A percentile compares a stretch with the other conserved stretches of the same genome.
phyloP scores from a whole-genome alignment of 2,329 filamentous ascomycete genomes.

The Thielaviopsis euricoi region DNA sequence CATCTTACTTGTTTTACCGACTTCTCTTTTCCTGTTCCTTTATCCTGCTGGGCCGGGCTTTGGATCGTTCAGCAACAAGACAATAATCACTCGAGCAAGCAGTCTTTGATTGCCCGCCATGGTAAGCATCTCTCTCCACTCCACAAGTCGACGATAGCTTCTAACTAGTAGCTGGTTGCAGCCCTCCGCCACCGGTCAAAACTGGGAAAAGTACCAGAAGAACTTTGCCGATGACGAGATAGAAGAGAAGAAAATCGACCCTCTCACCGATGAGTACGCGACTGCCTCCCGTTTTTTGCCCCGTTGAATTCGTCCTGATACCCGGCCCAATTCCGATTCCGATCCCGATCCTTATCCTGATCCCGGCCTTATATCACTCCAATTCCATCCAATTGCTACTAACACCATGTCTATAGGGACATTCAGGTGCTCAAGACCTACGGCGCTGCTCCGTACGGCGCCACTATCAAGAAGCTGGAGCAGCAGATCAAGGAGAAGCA shows the following conservation, averaged over 20 bases:
- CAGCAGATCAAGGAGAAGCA: constrained; percentile 99
- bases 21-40: not conserved
- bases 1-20: not conserved
- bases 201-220: constrained; percentile 99
- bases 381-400: constrained; percentile 6
- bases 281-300: constrained; percentile 1
- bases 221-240: constrained; percentile 91
- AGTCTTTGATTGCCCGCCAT: not conserved
- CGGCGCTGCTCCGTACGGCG: constrained; percentile 87
- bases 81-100: not conserved
- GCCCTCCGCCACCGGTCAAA: constrained; percentile 85
- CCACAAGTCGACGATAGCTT: not conserved
- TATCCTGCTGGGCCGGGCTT: no score
- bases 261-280: constrained; percentile 83
- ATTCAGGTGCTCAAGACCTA: constrained; percentile 99
- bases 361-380: not conserved
- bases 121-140: not conserved
- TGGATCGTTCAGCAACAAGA: no score
- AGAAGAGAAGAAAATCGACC: constrained; percentile 99
- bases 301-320: constrained; percentile 15
- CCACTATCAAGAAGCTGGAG: constrained; percentile 89
- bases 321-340: not conserved
- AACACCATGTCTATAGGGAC: constrained; percentile 46
- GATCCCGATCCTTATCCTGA: constrained; percentile 15
- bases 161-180: constrained; percentile 21